Conservation (phyloP, 352 stramenopile genomes). For the Aphanomyces stellatus region DNA sequence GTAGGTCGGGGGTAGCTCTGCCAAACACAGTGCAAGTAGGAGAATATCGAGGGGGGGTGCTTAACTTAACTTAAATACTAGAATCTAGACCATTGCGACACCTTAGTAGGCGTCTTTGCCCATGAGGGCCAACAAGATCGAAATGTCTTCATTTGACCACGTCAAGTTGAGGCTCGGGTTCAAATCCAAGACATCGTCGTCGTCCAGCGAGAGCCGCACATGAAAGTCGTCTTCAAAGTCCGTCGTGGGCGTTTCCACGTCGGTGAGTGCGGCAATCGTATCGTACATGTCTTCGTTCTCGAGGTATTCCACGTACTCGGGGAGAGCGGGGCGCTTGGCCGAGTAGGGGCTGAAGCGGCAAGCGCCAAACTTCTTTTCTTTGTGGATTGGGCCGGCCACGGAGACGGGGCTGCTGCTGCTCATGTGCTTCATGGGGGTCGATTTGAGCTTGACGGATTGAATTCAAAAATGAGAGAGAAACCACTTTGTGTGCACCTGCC, state of each 20-base stretch:
- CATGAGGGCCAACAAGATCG: conserved; percentile 14
- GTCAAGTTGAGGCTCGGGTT: background rate
- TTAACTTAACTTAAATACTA: too few species aligned
- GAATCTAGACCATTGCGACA: too few species aligned
- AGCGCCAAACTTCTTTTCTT: background rate
- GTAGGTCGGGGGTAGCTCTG: too few species aligned
- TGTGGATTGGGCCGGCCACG: background rate
- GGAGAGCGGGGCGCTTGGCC: conserved; percentile 16
- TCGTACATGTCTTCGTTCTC: conserved; percentile 12
- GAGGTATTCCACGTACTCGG: conserved; percentile 14
- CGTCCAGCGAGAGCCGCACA: conserved; percentile 15
- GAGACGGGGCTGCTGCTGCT: too few species aligned
- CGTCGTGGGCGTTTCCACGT: conserved; percentile 8
- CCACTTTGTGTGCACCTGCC: too few species aligned
- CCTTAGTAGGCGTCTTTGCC: conserved; percentile 7
- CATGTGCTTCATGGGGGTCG: too few species aligned
- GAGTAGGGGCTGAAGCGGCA: conserved; percentile 12
- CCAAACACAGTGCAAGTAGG: too few species aligned
- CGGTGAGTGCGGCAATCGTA: background rate
- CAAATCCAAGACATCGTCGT: conserved; percentile 13
- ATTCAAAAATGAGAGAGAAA: conserved; percentile 3
- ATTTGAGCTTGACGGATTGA: background rate
- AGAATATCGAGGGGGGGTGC: too few species aligned
- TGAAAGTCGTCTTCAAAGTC: conserved; percentile 18
- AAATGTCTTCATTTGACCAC: conserved; percentile 17